Base-by-base conservation (phyloP, 2,329 filamentous ascomycete species). In the Teratosphaeria epicoccoides region DNA sequence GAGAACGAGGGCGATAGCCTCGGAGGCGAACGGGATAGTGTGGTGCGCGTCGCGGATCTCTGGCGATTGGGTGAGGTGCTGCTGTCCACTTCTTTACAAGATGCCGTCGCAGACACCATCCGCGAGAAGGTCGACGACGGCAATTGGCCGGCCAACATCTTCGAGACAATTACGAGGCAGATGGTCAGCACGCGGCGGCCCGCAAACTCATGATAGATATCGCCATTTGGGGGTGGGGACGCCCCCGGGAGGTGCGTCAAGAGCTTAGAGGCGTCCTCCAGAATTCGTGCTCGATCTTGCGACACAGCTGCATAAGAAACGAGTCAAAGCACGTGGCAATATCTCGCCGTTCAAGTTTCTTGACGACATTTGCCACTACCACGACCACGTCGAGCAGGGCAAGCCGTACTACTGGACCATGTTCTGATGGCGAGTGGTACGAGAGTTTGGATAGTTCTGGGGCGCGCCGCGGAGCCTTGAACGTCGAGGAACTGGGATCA, bases 321-420 rank as follows among this genome's bases (percentile, higher is more conserved):
- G 5, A 40, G 7, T 17, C 5, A n/a, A n/a, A n/a, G 14, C 3
- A 5, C 12, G 33, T 7, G 20, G 20, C 33, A 9, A 2, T 5
- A 20, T 17, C n/a, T 7, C 14, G 14, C 33, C 33, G 4, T 40
- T 20, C 33, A 17, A 20, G n/a, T 6, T 6, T 14, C 9, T 17
- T 1, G n/a, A 17, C 14, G 5, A 4, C 6, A 17, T 14, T 7
- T 52, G 50, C 24, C n/a, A n/a, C 9, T 52, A 52, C 17, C 50
- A 52, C 45, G 50, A 52, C 17, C 50, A 49, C 28, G 46, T 49
- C 7, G 50, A n/a, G 7, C 40, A 49, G 25, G 46, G 23, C 20
- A 43, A 28, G 24, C 26, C 33, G 5, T 52, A 46, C 20, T 49
- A 52, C 40, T 33, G 24, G 33, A 20, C 17, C 14, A 28, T 48